A percentile compares a stretch with the other conserved stretches of the same genome.
Evolutionary conservation across 2,329 filamentous ascomycete genomes (phyloP).

Genomic region (Sporothrix schenckii): DNA sequence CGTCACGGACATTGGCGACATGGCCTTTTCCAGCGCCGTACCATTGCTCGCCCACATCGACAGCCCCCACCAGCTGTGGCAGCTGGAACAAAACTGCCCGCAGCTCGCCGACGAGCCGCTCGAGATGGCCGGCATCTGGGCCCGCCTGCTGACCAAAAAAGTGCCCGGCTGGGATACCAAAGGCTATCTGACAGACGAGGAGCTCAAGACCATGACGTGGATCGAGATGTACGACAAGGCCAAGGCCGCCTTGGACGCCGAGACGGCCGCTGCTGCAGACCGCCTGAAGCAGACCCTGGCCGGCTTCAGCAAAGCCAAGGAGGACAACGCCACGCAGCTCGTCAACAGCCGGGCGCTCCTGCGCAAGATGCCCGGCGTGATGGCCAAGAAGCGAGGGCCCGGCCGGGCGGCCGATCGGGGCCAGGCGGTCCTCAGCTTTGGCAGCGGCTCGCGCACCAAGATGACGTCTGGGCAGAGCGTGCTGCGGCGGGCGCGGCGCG

Average conservation of each 20-base stretch:
- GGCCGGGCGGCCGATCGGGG: constrained; percentile 37
- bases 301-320: constrained; percentile 60
- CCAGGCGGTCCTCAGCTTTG: constrained; percentile 48
- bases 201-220: constrained; percentile 62
- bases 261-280: constrained; percentile 59
- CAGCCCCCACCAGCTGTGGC: constrained; percentile 71
- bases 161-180: constrained; percentile 69
- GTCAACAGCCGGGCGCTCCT: constrained; percentile 50
- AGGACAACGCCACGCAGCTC: constrained; percentile 60
- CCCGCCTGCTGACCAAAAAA: constrained; percentile 74
- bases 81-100: constrained; percentile 74
- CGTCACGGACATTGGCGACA: constrained; percentile 70
- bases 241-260: constrained; percentile 64
- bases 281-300: constrained; percentile 60
- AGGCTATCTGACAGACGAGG: constrained; percentile 65
- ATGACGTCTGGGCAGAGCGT: constrained; percentile 56
- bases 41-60: constrained; percentile 72
- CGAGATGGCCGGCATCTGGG: constrained; percentile 74
- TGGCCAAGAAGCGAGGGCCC: constrained; percentile 31
- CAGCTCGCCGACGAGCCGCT: constrained; percentile 71
- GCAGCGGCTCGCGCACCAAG: constrained; percentile 56
- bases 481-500: constrained; percentile 59
- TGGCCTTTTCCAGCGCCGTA: constrained; percentile 67
- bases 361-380: constrained; percentile 42
- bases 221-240: constrained; percentile 67